Conservation (phyloP, 306 rosid genomes). For the Prunus mongolica region DNA sequence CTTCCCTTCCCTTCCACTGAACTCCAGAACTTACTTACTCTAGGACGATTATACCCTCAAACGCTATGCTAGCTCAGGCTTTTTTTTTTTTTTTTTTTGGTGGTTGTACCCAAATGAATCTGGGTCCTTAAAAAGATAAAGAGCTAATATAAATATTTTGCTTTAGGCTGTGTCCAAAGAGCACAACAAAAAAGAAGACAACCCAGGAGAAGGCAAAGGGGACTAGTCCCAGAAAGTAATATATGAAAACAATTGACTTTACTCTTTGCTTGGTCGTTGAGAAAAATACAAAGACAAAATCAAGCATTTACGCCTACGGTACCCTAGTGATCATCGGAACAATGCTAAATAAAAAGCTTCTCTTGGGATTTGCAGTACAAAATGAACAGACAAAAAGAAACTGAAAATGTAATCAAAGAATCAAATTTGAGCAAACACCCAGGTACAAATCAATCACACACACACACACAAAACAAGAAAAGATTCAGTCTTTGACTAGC, state of each 20-base stretch:
- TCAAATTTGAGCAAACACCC: background rate
- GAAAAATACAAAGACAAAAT: slow-evolving; percentile 2
- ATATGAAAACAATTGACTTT: background rate
- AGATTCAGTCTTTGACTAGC: too few relatives aligned
- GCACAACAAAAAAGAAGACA: background rate
- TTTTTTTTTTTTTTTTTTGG: background rate
- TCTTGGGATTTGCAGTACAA: background rate
- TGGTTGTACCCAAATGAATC: background rate
- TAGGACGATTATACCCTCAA: slow-evolving; percentile 7
- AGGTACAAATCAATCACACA: background rate
- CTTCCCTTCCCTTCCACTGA: slow-evolving; percentile 4
- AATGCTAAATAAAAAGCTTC: background rate
- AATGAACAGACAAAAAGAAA: background rate
- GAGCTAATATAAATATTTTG: background rate
- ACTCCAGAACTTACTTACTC: background rate
- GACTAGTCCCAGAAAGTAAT: background rate
- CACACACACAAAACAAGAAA: background rate
- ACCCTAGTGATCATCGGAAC: background rate
- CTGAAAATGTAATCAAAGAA: background rate
- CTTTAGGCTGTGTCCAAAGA: background rate
- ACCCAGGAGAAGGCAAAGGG: background rate
- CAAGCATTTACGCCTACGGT: background rate
- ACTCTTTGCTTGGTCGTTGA: slow-evolving; percentile 9
- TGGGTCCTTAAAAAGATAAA: background rate
- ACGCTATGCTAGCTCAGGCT: background rate